These are phyloP conservation scores for Cyanidioschyzon merolae DNA, from an alignment of 23 red algal species.

Conservation along the genomic window DNA sequence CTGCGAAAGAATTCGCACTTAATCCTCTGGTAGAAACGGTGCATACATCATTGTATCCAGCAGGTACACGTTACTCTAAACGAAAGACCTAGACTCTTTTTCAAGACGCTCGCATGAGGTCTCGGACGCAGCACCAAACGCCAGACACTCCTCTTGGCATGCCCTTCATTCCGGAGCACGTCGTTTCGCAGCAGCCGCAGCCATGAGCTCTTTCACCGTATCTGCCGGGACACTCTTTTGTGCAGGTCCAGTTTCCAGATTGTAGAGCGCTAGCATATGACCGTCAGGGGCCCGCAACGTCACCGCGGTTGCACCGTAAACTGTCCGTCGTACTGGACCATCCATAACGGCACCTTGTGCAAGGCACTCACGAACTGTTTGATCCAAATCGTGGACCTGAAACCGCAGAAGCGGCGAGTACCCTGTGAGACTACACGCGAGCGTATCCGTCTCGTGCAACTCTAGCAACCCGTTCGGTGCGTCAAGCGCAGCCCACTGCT, in stretches of 20 bases:
- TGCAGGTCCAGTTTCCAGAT: background rate
- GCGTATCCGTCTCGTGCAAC: background rate
- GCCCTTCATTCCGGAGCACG: background rate
- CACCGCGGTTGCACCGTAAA: background rate
- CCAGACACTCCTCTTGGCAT: no score
- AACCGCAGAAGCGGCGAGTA: constrained; percentile 12
- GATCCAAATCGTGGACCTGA: background rate
- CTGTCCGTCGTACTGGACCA: background rate
- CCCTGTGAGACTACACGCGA: background rate
- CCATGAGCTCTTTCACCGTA: background rate
- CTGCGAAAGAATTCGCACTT: no score
- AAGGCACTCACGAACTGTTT: background rate
- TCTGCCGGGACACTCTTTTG: background rate
- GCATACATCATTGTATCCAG: no score
- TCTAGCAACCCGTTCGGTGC: background rate
- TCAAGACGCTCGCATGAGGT: no score
- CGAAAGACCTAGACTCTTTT: no score
- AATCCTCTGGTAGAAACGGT: no score
- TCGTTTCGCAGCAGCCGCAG: background rate
- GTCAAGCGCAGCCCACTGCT: constrained; percentile 1
- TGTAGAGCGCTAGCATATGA: background rate
- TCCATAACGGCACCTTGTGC: constrained; percentile 12
- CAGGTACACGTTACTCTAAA: no score
- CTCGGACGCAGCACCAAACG: no score
- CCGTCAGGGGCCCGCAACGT: constrained; percentile 4